phyloP scores from a whole-genome alignment of 352 stramenopile genomes.

The Thraustotheca clavata region DNA sequence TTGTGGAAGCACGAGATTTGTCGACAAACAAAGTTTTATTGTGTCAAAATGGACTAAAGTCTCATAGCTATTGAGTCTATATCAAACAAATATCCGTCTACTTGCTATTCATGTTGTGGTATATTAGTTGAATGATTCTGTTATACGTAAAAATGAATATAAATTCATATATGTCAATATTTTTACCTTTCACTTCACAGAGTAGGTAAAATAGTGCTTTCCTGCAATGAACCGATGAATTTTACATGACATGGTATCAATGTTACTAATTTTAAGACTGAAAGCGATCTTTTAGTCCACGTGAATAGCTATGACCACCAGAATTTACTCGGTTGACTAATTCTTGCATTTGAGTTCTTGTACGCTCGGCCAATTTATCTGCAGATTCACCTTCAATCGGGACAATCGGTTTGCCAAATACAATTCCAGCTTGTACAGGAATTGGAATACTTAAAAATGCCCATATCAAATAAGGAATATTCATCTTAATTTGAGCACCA shows the following conservation, averaged over 20 bases:
- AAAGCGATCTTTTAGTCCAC: not conserved
- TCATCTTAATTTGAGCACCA: not conserved
- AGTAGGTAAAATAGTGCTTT: too few species aligned
- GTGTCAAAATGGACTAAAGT: too few species aligned
- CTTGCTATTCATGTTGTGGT: too few species aligned
- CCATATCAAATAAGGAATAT: not conserved
- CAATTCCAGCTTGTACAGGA: not conserved
- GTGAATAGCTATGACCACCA: not conserved
- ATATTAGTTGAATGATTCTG: too few species aligned
- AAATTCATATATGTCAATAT: too few species aligned
- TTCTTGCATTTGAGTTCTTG: not conserved
- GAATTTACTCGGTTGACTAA: not conserved
- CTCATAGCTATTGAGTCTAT: too few species aligned
- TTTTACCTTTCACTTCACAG: too few species aligned
- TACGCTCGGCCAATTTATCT: not conserved
- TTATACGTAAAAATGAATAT: too few species aligned
- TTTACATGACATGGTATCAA: not conserved
- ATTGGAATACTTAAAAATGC: not conserved
- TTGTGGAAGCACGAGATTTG: too few species aligned
- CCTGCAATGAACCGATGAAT: too few species aligned
- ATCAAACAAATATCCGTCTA: too few species aligned
- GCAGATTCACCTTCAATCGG: not conserved
- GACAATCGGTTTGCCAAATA: not conserved
- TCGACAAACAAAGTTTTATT: too few species aligned
- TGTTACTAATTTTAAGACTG: not conserved